These are phyloP conservation scores for Coniella vitis DNA, from an alignment of 2,329 filamentous ascomycete genomes.

Conservation along the genomic window DNA sequence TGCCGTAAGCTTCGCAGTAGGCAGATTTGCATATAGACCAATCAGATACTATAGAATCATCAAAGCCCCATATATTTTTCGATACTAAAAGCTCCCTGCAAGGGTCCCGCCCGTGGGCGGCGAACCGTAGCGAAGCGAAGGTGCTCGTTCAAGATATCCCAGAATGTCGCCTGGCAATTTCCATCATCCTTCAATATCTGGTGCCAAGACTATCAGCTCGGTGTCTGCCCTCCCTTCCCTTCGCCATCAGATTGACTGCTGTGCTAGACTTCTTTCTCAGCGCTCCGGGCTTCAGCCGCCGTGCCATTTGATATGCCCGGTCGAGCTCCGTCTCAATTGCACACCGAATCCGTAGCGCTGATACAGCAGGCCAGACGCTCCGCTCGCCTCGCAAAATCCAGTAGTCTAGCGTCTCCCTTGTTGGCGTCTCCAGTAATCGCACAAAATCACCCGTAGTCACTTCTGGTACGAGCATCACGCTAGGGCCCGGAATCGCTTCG, in stretches of 20 bases:
- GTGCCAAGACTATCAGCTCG: constrained; percentile 19
- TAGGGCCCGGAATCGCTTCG: constrained; percentile 71
- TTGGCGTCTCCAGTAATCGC: constrained; percentile 76
- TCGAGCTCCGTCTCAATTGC: constrained; percentile 85
- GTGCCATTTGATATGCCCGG: constrained; percentile 72
- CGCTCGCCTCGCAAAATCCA: constrained; percentile 82
- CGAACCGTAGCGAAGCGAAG: too few relatives aligned
- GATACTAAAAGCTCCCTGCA: too few relatives aligned
- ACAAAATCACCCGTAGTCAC: constrained; percentile 67
- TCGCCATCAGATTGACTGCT: constrained; percentile 17
- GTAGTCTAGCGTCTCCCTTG: constrained; percentile 65
- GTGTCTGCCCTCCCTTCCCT: constrained; percentile 16
- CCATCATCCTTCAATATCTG: constrained; percentile 3
- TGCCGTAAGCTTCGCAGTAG: too few relatives aligned
- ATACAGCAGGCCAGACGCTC: constrained; percentile 86
- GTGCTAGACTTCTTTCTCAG: constrained; percentile 39
- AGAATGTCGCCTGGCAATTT: not conserved
- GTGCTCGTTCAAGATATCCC: not conserved
- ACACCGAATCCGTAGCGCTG: constrained; percentile 73
- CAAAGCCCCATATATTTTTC: too few relatives aligned
- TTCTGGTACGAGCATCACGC: constrained; percentile 76
- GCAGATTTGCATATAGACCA: too few relatives aligned
- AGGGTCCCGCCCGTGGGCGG: too few relatives aligned
- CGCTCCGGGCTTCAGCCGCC: constrained; percentile 51
- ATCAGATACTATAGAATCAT: too few relatives aligned